Evolutionary conservation across 129 eudicot species (phyloP).

Genomic region (Escallonia rubra): DNA sequence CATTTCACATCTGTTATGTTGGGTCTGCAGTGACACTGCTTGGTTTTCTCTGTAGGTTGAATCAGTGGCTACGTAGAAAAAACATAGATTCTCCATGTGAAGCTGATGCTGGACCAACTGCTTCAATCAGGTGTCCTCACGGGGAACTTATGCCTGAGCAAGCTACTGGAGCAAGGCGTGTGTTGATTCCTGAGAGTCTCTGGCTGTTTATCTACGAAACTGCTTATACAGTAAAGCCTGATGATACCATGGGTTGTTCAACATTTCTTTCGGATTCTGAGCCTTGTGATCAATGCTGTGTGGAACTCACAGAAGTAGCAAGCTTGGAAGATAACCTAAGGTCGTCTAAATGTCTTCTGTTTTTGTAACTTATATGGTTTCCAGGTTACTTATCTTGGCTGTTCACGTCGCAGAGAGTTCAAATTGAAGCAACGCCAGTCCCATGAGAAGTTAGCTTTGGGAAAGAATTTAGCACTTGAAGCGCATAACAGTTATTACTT

Average conservation of each 20-base stretch:
- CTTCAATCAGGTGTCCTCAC: constrained; percentile 85
- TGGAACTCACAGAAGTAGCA: constrained; percentile 66
- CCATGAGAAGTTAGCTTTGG: constrained; percentile 83
- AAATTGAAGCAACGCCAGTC: constrained; percentile 76
- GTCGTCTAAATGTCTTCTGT: constrained; percentile 26
- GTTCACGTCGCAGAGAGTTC: constrained; percentile 58
- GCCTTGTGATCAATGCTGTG: constrained; percentile 55
- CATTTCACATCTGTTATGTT: background rate
- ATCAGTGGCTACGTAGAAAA: constrained; percentile 89
- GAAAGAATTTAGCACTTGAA: constrained; percentile 51
- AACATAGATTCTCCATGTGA: constrained; percentile 76
- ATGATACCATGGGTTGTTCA: constrained; percentile 64
- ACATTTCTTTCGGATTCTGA: constrained; percentile 61
- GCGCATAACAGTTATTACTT: constrained; percentile 49
- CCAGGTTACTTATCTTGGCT: constrained; percentile 6
- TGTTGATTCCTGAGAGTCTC: constrained; percentile 74
- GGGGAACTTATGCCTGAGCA: constrained; percentile 91
- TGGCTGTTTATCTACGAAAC: constrained; percentile 70
- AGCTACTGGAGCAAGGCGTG: constrained; percentile 88
- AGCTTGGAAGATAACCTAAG: constrained; percentile 62
- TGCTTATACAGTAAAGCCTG: constrained; percentile 72
- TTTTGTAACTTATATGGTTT: background rate
- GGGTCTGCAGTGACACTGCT: background rate
- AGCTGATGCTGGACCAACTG: constrained; percentile 97
- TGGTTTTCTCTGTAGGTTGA: constrained; percentile 50